Percentiles rank a stretch among this genome's conserved stretches.
Evolutionary conservation across 306 rosid species (phyloP).

Genomic region (Cucumis sativus): Cucumber_9930_V3 NC_026657.2:29374501-29375000

Average conservation of each 20-base stretch:
- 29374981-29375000: neutral
- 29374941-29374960: neutral
- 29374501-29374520: conserved; percentile 74
- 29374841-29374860: neutral
- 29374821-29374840: neutral
- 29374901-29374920: neutral
- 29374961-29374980: neutral
- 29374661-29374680: neutral
- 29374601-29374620: neutral
- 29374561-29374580: neutral
- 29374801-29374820: neutral
- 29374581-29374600: neutral
- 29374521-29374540: neutral
- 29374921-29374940: neutral
- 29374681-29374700: too few species aligned
- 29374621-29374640: neutral
- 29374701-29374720: neutral
- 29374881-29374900: neutral
- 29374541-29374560: neutral
- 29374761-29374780: neutral
- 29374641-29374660: neutral
- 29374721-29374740: too few species aligned
- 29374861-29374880: neutral
- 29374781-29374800: neutral
- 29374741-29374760: neutral